phyloP scores from a whole-genome alignment of 176 grass and related monocot species.

The Oryza longistaminata region DNA sequence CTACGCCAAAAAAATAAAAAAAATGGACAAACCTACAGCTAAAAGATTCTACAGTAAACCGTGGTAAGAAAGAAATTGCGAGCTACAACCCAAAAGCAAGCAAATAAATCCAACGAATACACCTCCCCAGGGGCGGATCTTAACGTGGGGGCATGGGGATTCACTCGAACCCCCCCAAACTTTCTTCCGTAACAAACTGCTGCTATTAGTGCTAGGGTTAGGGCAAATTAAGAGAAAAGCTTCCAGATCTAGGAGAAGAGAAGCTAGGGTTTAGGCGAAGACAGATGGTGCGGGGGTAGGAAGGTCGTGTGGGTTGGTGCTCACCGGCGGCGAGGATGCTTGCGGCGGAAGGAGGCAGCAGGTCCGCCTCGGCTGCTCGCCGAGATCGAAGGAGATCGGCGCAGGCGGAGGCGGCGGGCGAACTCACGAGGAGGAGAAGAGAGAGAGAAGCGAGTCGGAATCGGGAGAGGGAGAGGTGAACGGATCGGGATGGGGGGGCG shows the following conservation, averaged over 20 bases:
- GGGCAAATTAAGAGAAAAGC: too few relatives aligned
- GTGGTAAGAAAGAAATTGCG: not conserved
- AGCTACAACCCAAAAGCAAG: not conserved
- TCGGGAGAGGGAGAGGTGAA: too few relatives aligned
- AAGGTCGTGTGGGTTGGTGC: not conserved
- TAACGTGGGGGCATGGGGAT: not conserved
- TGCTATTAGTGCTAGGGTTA: too few relatives aligned
- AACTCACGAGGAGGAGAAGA: not conserved
- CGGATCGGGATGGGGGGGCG: too few relatives aligned
- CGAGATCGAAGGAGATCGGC: not conserved
- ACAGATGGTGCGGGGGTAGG: not conserved
- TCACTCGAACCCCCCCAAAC: too few relatives aligned
- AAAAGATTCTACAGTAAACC: not conserved
- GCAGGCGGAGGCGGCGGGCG: too few relatives aligned
- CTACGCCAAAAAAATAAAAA: not conserved
- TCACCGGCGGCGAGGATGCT: not conserved
- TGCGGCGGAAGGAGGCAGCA: not conserved
- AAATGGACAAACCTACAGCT: not conserved
- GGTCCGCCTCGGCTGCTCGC: not conserved
- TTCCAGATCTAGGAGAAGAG: too few relatives aligned
- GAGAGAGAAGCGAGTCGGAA: too few relatives aligned
- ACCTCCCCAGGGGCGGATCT: not conserved
- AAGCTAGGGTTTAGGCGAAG: not conserved
- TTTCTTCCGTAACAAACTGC: too few relatives aligned
- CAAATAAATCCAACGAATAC: not conserved